phyloP scores from a whole-genome alignment of 2,329 filamentous ascomycete genomes.

The Penicillium sp. region DNA sequence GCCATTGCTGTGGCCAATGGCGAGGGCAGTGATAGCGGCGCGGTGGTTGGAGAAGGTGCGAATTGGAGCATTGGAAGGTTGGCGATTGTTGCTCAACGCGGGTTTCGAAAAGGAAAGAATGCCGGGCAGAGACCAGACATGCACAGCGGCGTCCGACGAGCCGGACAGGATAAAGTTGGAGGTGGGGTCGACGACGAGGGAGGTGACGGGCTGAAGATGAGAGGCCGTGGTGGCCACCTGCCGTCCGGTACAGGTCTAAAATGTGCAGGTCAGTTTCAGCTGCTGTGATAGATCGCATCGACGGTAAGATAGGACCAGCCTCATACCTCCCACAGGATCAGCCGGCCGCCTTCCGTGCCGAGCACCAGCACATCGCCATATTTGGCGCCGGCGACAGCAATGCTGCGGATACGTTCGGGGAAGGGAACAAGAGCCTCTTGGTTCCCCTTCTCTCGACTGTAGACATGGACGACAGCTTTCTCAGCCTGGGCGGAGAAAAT shows the following conservation, averaged over 20 bases:
- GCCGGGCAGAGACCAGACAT: constrained; percentile 83
- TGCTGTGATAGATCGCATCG: constrained; percentile 4
- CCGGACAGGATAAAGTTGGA: constrained; percentile 55
- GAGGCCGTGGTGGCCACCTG: constrained; percentile 50
- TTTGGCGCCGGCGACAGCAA: constrained; percentile 70
- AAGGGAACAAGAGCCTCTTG: constrained; percentile 90
- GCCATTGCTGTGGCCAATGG: constrained; percentile 68
- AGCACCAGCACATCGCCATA: constrained; percentile 67
- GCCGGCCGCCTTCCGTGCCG: constrained; percentile 81
- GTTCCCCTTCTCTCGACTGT: constrained; percentile 78
- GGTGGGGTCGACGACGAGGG: constrained; percentile 70
- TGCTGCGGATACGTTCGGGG: constrained; percentile 79
- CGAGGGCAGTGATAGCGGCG: constrained; percentile 54
- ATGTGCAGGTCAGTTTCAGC: constrained; percentile 8
- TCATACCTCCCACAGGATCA: constrained; percentile 90
- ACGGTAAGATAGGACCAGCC: constrained; percentile 16
- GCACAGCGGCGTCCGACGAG: constrained; percentile 76
- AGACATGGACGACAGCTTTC: constrained; percentile 92
- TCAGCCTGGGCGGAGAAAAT: constrained; percentile 90
- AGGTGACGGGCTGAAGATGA: constrained; percentile 64
- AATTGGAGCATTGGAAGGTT: constrained; percentile 66
- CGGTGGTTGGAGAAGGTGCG: constrained; percentile 75
- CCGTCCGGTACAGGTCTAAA: constrained; percentile 49
- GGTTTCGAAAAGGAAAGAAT: constrained; percentile 67
- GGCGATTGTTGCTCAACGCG: constrained; percentile 44